Conservation (phyloP, 371 early-diverging fungal species). For the Mucor saturninus region DNA sequence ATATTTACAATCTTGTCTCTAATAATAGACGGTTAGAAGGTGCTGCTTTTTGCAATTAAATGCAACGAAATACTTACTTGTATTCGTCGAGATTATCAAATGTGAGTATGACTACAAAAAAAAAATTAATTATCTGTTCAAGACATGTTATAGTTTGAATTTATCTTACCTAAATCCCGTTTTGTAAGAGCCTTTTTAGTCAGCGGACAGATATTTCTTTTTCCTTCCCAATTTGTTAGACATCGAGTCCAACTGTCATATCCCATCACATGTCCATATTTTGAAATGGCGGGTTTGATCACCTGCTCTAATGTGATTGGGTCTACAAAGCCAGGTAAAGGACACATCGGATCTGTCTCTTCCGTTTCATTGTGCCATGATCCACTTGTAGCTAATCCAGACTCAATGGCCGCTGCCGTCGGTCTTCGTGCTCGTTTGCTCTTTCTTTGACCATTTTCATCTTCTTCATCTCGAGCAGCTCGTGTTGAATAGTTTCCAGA, state of each 20-base stretch:
- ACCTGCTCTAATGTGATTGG: slow-evolving; percentile 88
- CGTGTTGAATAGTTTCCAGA: slow-evolving; percentile 9
- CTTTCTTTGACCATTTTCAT: slow-evolving; percentile 5
- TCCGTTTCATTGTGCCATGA: slow-evolving; percentile 25
- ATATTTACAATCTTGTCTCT: slow-evolving; percentile 6
- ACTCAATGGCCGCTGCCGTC: slow-evolving; percentile 2
- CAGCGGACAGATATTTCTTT: slow-evolving; percentile 82
- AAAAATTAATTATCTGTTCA: background rate
- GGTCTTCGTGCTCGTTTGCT: slow-evolving; percentile 3
- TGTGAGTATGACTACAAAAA: slow-evolving; percentile 64
- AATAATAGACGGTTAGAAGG: background rate
- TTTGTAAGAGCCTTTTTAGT: slow-evolving; percentile 87
- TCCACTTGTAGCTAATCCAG: too few species aligned
- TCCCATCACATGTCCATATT: slow-evolving; percentile 91
- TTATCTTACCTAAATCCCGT: slow-evolving; percentile 66
- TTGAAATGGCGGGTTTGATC: slow-evolving; percentile 87
- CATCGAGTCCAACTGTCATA: slow-evolving; percentile 89
- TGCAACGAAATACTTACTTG: slow-evolving; percentile 36
- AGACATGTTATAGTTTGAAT: background rate
- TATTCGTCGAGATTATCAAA: slow-evolving; percentile 85
- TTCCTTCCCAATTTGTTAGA: slow-evolving; percentile 68
- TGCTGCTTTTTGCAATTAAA: background rate
- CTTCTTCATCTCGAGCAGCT: background rate
- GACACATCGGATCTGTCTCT: slow-evolving; percentile 52
- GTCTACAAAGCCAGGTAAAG: slow-evolving; percentile 85